Conservation (phyloP, 225 moss, liverwort and hornwort genomes). For the Pleurozium schreberi region DNA sequence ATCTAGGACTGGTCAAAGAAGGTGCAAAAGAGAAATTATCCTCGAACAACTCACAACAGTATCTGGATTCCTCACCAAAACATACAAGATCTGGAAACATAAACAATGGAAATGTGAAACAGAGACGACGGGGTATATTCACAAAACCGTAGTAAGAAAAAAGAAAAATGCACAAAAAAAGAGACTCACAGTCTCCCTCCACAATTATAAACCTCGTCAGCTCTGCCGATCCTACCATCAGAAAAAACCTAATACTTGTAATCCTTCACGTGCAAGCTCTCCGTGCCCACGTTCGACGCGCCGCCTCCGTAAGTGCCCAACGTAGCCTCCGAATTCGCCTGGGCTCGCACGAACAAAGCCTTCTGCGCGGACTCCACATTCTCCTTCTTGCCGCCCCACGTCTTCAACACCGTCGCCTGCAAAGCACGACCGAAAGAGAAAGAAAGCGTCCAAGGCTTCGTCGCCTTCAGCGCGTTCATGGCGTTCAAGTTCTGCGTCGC, state of each 20-base stretch:
- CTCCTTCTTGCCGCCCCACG: background rate
- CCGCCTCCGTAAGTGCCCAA: constrained; percentile 35
- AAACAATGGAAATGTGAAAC: too few relatives aligned
- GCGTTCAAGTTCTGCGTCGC: background rate
- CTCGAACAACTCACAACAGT: background rate
- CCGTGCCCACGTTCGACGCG: constrained; percentile 7
- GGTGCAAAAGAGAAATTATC: too few relatives aligned
- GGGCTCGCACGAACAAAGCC: constrained; percentile 16
- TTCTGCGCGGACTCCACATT: background rate
- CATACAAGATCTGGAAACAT: too few relatives aligned
- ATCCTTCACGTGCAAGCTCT: constrained; percentile 46
- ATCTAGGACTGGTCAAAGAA: background rate
- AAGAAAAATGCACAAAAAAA: background rate
- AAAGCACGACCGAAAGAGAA: background rate
- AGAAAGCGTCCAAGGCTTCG: background rate
- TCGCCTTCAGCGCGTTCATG: background rate
- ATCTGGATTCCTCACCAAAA: too few relatives aligned
- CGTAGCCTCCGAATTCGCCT: constrained; percentile 48
- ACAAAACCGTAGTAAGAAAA: background rate
- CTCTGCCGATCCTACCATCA: background rate
- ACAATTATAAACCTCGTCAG: background rate
- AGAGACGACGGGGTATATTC: too few relatives aligned
- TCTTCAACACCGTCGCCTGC: background rate
- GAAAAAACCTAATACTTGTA: constrained; percentile 32
- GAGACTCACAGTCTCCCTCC: background rate